phyloP scores from a whole-genome alignment of 192 early-diverging fungal species.

The Entomortierella parvispora region DNA sequence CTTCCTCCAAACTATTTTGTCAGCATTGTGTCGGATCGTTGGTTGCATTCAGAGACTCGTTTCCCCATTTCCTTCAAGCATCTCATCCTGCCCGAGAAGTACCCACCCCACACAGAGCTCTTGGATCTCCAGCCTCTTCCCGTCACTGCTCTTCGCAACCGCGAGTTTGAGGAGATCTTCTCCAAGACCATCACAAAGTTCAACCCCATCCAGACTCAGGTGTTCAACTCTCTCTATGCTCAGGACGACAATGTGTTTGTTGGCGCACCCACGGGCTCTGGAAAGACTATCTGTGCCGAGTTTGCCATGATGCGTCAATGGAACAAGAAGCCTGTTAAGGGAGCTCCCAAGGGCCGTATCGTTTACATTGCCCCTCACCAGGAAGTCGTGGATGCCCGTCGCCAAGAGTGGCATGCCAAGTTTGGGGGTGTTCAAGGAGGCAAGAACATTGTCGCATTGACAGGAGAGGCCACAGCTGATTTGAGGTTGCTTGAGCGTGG shows the following conservation, averaged over 20 bases:
- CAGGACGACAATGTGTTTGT: conserved; percentile 92
- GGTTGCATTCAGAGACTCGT: conserved; percentile 93
- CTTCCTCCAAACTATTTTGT: conserved; percentile 98
- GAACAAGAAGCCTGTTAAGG: conserved; percentile 56
- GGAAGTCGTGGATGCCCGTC: conserved; percentile 80
- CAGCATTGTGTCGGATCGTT: conserved; percentile 90
- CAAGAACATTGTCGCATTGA: conserved; percentile 88
- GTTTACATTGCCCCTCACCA: conserved; percentile 95
- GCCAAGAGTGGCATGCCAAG: conserved; percentile 83
- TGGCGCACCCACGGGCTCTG: conserved; percentile 92
- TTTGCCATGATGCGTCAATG: conserved; percentile 94
- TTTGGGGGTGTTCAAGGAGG: conserved; percentile 86
- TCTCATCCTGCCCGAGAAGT: conserved; percentile 91
- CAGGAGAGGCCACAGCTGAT: conserved; percentile 91
- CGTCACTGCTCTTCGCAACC: conserved; percentile 79
- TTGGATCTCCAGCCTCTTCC: conserved; percentile 93
- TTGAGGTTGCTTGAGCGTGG: conserved; percentile 89
- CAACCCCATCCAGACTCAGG: conserved; percentile 97
- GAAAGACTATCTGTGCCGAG: conserved; percentile 96
- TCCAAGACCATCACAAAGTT: conserved; percentile 69
- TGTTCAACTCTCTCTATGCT: conserved; percentile 89
- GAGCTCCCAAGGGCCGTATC: conserved; percentile 68
- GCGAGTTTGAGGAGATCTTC: conserved; percentile 79
- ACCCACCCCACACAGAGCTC: conserved; percentile 93
- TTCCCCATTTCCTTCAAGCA: conserved; percentile 94